Conservation (phyloP, 1,284 basidiomycete species). For the Cutaneotrichosporon mucoides region DNA sequence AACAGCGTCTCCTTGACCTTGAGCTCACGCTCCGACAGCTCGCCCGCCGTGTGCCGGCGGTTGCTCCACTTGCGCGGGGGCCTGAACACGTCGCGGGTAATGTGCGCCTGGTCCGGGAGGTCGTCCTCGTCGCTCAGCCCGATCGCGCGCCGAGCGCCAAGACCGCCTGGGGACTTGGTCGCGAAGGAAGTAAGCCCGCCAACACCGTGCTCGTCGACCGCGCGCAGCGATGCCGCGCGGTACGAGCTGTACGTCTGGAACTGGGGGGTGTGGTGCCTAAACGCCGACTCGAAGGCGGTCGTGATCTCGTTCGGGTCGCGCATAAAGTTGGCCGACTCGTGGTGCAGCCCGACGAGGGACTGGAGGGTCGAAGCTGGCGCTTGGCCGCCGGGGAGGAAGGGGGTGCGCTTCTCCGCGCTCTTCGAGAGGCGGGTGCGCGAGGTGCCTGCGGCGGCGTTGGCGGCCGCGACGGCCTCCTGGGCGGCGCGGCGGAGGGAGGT, state of each 20-base stretch:
- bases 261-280: slow-evolving; percentile 20
- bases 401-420: not conserved
- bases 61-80: slow-evolving; percentile 5
- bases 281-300: slow-evolving; percentile 34
- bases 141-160: slow-evolving; percentile 9
- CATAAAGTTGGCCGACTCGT: slow-evolving; percentile 42
- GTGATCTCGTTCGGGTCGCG: slow-evolving; percentile 29
- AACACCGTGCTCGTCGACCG: slow-evolving; percentile 5
- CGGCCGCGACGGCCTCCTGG: not conserved
- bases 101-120: slow-evolving; percentile 1
- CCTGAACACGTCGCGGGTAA: slow-evolving; percentile 10
- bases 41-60: not conserved
- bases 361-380: slow-evolving; percentile 28
- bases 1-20: slow-evolving; percentile 40
- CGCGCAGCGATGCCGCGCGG: not conserved
- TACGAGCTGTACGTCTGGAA: slow-evolving; percentile 17
- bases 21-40: slow-evolving; percentile 34
- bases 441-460: not conserved
- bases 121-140: slow-evolving; percentile 1
- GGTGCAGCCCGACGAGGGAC: slow-evolving; percentile 40
- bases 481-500: not conserved
- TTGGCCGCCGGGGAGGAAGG: slow-evolving; percentile 15
- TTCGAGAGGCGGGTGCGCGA: not conserved
- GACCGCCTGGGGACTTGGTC: slow-evolving; percentile 10
- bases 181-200: slow-evolving; percentile 14